phyloP scores from a whole-genome alignment of 2,329 filamentous ascomycete genomes.

The Elsinoe perseae region DNA sequence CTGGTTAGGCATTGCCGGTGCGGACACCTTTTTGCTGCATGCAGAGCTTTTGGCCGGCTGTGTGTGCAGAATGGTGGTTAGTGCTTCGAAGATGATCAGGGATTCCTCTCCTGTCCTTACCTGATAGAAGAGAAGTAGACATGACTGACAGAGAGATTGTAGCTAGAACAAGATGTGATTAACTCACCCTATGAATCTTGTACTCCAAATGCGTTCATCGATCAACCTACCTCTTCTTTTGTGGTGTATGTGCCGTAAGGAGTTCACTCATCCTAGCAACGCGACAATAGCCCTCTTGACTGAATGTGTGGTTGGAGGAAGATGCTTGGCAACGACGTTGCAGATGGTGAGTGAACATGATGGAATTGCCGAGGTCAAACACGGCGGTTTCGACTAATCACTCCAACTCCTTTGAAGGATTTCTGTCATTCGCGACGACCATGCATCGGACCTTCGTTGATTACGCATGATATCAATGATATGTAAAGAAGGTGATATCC shows the following conservation, averaged over 20 bases:
- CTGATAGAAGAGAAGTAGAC: background rate
- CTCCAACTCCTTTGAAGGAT: background rate
- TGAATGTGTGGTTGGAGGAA: background rate
- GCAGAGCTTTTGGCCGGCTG: background rate
- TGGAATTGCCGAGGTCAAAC: background rate
- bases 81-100: background rate
- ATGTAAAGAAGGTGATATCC: too few relatives aligned
- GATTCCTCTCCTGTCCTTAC: background rate
- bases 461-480: too few relatives aligned
- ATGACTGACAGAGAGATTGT: too few relatives aligned
- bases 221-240: too few relatives aligned
- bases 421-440: background rate
- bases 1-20: background rate
- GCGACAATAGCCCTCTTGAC: background rate
- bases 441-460: too few relatives aligned
- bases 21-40: background rate
- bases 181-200: background rate
- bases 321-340: background rate
- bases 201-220: too few relatives aligned
- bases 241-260: background rate
- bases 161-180: too few relatives aligned
- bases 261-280: background rate
- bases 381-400: too few relatives aligned
- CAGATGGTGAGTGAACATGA: background rate
- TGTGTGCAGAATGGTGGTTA: background rate